Evolutionary conservation across 176 grass and related monocot genomes (phyloP).

Genomic region (Avena sativa): DNA sequence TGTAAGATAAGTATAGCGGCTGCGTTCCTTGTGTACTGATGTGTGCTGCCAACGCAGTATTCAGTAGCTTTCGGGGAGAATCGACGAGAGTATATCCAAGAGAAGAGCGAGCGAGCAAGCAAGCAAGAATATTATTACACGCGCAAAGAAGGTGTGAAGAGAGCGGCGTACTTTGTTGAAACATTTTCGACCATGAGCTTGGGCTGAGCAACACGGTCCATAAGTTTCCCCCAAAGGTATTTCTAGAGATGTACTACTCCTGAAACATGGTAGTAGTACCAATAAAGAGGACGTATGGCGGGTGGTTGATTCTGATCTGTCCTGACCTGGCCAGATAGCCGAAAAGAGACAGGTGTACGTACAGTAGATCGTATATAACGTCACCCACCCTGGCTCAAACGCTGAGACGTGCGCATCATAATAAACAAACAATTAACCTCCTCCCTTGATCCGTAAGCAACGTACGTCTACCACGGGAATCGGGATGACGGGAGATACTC

Average conservation of each 20-base stretch:
- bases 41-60: neutral
- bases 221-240: neutral
- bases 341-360: neutral
- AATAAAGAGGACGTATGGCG: neutral
- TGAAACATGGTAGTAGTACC: no score
- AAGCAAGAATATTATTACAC: neutral
- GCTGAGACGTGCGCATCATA: neutral
- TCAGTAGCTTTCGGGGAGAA: conserved; percentile 16
- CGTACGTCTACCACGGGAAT: no score
- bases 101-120: neutral
- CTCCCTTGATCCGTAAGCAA: neutral
- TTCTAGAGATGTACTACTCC: neutral
- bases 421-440: neutral
- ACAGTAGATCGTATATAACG: neutral
- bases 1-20: neutral
- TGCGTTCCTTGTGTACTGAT: neutral
- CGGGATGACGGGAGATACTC: neutral
- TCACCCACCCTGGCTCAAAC: neutral
- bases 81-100: neutral
- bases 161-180: conserved; percentile 30
- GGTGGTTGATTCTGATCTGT: neutral
- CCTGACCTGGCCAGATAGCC: no score
- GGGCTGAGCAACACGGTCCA: neutral
- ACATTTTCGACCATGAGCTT: neutral
- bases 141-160: conserved; percentile 3